Evolutionary conservation across 495 filamentous ascomycete species (phyloP), one percentile per base, ranked within the genome.

Genomic region (Beverwykella pulmonaria): DNA sequence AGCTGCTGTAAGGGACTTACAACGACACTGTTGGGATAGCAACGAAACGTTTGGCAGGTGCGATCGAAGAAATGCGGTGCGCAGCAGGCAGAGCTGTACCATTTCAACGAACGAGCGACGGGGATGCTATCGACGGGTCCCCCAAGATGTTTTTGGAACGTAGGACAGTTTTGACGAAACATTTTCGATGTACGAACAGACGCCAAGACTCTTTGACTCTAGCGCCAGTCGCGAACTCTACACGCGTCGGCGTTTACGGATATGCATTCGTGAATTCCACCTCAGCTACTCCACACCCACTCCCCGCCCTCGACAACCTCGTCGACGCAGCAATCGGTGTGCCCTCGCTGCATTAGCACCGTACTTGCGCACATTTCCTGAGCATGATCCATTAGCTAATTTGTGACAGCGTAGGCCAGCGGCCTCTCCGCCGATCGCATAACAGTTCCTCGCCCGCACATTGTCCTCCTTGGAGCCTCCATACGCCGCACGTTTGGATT

Each of bases 1-100:
- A 27, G 84, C 82, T 14, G 82, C 82, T 50, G 79, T 84, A 53
- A 84, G 75, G n/a, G 84, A 86, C 30, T 81, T 82, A 71, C 81
- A 60, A 56, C 82, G 79, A 49, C 61, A 44, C 5, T 12, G 8
- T 44, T 44, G 39, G 39, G 39, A 44, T n/a, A 44, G 15, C 49
- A 17, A 54, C 57, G 39, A 53, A 61, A 25, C 54, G 22, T 23
- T 30, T 1, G 54, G 26, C 27, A 20, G 20, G 2, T 23, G 56
- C 20, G 36, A 23, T 22, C 41, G 50, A 49, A 27, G 23, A 3
- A 53, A 32, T 20, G 47, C 30, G 1, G 23, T 9, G 32, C 22
- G 26, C 19, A 63, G 19, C 32, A 30, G 34, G 48, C 29, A 25
- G 19, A 56, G 30, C 44, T 52, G 53, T 29, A 66, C 30, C 63